Percentiles rank a stretch among this genome's conserved stretches.
Conservation (phyloP, 2,329 filamentous ascomycete species). For the Fusarium sp. region DNA sequence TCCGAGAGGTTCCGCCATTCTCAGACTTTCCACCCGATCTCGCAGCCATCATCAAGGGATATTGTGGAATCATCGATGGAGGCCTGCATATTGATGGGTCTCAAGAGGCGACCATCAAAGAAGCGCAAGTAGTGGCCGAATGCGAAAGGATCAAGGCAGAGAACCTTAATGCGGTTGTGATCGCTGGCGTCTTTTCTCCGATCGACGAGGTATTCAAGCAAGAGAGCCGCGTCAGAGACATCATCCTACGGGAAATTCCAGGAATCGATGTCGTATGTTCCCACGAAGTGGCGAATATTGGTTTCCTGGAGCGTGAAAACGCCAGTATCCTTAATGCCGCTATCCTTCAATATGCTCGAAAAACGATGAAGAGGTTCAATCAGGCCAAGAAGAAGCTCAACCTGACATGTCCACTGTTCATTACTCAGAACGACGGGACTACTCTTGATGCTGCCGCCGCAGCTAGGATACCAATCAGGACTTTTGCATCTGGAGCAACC, state of each 20-base stretch:
- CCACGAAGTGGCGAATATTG: slow-evolving; percentile 48
- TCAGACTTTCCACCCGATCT: slow-evolving; percentile 49
- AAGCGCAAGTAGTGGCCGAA: background rate
- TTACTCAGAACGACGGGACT: slow-evolving; percentile 61
- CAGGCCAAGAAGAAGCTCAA: slow-evolving; percentile 52
- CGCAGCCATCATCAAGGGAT: background rate
- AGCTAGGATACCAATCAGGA: slow-evolving; percentile 55
- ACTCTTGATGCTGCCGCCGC: slow-evolving; percentile 53
- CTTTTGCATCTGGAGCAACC: slow-evolving; percentile 58
- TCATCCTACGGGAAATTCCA: background rate
- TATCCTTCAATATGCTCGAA: slow-evolving; percentile 55
- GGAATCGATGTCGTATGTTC: slow-evolving; percentile 27
- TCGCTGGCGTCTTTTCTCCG: background rate
- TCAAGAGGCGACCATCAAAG: background rate
- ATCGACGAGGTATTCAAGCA: background rate
- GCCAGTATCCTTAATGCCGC: slow-evolving; percentile 62
- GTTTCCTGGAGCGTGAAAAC: slow-evolving; percentile 59
- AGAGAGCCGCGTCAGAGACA: slow-evolving; percentile 42
- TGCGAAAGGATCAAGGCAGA: background rate
- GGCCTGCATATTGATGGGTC: background rate
- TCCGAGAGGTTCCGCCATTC: slow-evolving; percentile 51
- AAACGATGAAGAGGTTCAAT: slow-evolving; percentile 55
- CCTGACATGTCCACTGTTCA: slow-evolving; percentile 51
- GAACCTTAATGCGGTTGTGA: background rate
- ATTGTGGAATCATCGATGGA: background rate